phyloP scores from a whole-genome alignment of 2,329 filamentous ascomycete species.

The Geoglossum cookeanum region DNA sequence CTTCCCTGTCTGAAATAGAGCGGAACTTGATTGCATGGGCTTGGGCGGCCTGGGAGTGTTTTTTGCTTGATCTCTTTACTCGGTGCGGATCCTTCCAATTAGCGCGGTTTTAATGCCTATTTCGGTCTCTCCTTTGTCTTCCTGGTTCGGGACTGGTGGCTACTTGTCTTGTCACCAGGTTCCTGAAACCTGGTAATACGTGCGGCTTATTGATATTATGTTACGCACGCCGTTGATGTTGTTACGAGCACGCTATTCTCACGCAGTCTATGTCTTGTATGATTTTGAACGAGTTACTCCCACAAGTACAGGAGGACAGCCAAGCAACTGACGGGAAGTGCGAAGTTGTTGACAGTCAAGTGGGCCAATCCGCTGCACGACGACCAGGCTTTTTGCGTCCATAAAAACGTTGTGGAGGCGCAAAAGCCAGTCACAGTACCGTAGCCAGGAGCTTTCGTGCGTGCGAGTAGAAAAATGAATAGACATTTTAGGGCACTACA shows the following conservation, averaged over 20 bases:
- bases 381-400: background rate
- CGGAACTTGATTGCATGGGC: slow-evolving; percentile 2
- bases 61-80: background rate
- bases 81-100: background rate
- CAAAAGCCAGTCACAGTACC: background rate
- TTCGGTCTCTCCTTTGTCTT: background rate
- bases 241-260: background rate
- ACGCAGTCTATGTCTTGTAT: background rate
- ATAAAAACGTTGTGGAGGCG: background rate
- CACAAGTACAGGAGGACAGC: background rate
- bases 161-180: background rate
- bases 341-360: background rate
- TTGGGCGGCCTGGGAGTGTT: background rate
- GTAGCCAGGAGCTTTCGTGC: background rate
- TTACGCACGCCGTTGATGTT: background rate
- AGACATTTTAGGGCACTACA: background rate
- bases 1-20: slow-evolving; percentile 1
- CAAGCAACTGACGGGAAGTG: background rate
- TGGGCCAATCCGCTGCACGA: background rate
- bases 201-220: background rate
- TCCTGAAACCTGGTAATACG: background rate
- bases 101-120: background rate
- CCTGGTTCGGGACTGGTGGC: background rate
- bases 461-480: background rate
- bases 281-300: background rate